Conservation (phyloP, 257 asterid genomes). For the Penstemon newberryi region DNA sequence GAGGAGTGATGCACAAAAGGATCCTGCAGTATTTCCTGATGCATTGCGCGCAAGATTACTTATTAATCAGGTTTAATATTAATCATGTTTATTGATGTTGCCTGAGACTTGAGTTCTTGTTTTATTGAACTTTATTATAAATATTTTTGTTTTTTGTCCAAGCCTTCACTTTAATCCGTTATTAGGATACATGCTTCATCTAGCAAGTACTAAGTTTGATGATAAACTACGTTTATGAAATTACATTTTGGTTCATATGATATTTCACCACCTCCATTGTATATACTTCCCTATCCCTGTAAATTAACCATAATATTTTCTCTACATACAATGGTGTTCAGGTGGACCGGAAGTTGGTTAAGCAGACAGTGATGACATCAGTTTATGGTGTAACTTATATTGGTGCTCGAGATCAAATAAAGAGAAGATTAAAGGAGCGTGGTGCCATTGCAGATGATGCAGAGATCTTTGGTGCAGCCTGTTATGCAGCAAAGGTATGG, state of each 20-base stretch:
- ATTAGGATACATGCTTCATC: slow-evolving; percentile 22
- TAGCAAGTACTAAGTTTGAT: slow-evolving; percentile 13
- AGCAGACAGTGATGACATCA: slow-evolving; percentile 99
- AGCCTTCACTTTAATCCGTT: slow-evolving; percentile 15
- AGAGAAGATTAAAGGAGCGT: slow-evolving; percentile 88
- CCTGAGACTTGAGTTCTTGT: slow-evolving; percentile 16
- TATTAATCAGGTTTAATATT: slow-evolving; percentile 61
- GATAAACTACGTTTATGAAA: not conserved
- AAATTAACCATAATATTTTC: slow-evolving; percentile 2
- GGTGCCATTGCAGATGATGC: slow-evolving; percentile 61
- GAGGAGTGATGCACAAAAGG: slow-evolving; percentile 83
- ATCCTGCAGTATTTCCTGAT: slow-evolving; percentile 76
- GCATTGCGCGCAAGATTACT: slow-evolving; percentile 73
- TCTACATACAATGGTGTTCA: slow-evolving; percentile 35
- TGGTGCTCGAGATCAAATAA: slow-evolving; percentile 98
- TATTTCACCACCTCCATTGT: not conserved
- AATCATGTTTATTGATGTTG: not conserved
- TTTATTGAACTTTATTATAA: not conserved
- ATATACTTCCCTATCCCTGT: not conserved
- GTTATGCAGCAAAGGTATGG: slow-evolving; percentile 91
- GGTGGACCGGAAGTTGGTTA: slow-evolving; percentile 98
- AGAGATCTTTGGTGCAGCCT: slow-evolving; percentile 77
- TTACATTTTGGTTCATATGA: slow-evolving; percentile 13
- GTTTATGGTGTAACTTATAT: slow-evolving; percentile 97
- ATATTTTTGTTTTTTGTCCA: slow-evolving; percentile 8